Evolutionary conservation across 2,329 filamentous ascomycete genomes (phyloP).

Genomic region (Hypoxylon sp.): DNA sequence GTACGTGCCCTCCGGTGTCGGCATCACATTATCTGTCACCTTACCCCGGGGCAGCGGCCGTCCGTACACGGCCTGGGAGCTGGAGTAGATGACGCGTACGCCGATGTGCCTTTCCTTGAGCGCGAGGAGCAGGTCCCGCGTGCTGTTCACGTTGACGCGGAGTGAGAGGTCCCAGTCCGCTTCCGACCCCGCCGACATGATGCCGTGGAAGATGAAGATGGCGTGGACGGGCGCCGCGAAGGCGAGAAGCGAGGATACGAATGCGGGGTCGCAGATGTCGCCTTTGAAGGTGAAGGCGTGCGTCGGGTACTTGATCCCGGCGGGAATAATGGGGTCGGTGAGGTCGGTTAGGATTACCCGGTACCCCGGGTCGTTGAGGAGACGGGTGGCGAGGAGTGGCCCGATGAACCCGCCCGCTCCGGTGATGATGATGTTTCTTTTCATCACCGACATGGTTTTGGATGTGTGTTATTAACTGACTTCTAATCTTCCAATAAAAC

Average conservation of each 20-base stretch:
- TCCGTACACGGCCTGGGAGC: slow-evolving; percentile 74
- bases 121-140: slow-evolving; percentile 64
- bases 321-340: slow-evolving; percentile 64
- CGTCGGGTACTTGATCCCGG: slow-evolving; percentile 61
- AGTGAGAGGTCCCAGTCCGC: slow-evolving; percentile 71
- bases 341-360: slow-evolving; percentile 66
- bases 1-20: slow-evolving; percentile 73
- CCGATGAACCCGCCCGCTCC: slow-evolving; percentile 54
- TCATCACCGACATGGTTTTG: slow-evolving; percentile 44
- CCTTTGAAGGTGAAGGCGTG: slow-evolving; percentile 65
- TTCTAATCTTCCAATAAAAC: neutral
- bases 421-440: slow-evolving; percentile 54
- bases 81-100: slow-evolving; percentile 71
- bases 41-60: slow-evolving; percentile 64
- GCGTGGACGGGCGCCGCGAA: slow-evolving; percentile 63
- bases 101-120: slow-evolving; percentile 64
- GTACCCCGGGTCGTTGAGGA: slow-evolving; percentile 57
- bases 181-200: slow-evolving; percentile 75
- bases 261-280: slow-evolving; percentile 59
- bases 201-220: slow-evolving; percentile 74
- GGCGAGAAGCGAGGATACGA: slow-evolving; percentile 58
- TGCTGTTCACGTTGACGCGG: slow-evolving; percentile 72
- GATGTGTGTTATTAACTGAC: neutral
- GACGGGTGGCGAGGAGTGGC: slow-evolving; percentile 56
- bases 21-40: slow-evolving; percentile 64